Conservation (phyloP, 257 asterid genomes). For the Gynochthodes officinalis region DNA sequence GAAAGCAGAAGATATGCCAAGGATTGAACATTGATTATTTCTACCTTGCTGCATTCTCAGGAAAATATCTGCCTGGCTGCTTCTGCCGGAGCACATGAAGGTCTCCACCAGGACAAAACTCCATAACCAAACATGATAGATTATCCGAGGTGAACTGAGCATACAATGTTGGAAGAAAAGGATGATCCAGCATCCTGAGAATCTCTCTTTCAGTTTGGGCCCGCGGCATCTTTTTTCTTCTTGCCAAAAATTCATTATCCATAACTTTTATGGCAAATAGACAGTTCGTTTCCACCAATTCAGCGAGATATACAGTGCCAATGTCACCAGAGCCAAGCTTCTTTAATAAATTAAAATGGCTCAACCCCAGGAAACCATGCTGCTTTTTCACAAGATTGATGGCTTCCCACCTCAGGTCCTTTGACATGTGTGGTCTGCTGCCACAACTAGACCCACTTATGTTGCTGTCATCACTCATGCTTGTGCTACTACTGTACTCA, state of each 20-base stretch:
- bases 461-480: constrained; percentile 80
- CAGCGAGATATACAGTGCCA: constrained; percentile 86
- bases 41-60: constrained; percentile 91
- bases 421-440: constrained; percentile 89
- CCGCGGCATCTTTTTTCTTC: constrained; percentile 72
- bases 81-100: constrained; percentile 85
- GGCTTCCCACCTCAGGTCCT: constrained; percentile 76
- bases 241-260: constrained; percentile 80
- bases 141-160: constrained; percentile 85
- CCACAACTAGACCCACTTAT: constrained; percentile 58
- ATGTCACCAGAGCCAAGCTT: constrained; percentile 92
- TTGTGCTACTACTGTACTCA: constrained; percentile 79
- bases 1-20: not conserved
- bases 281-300: constrained; percentile 58
- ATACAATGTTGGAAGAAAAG: constrained; percentile 89
- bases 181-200: constrained; percentile 84
- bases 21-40: not conserved
- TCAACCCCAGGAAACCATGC: constrained; percentile 64
- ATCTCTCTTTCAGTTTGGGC: constrained; percentile 93
- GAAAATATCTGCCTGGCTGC: constrained; percentile 70
- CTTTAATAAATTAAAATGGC: constrained; percentile 65
- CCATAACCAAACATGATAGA: constrained; percentile 86
- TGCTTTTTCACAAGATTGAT: constrained; percentile 48
- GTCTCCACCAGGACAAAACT: constrained; percentile 96
- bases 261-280: constrained; percentile 84